Evolutionary conservation across 2,329 filamentous ascomycete genomes (phyloP), one percentile per base, ranked within the genome.

Genomic region (Neurospora sp.): DNA sequence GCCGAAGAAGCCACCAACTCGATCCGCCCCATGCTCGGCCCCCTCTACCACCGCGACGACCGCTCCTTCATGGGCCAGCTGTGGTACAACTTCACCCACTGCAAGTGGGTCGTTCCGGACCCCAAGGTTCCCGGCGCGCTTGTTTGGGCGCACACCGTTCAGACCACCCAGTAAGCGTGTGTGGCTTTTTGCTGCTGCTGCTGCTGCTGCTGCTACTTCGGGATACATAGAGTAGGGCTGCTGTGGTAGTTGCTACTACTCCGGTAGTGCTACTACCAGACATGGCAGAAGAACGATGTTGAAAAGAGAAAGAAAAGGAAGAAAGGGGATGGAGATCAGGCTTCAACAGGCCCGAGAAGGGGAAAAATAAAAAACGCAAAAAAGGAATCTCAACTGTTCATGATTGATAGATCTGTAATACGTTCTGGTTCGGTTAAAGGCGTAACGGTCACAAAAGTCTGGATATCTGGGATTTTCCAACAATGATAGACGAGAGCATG

Each of bases 1-100:
- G 86, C 86, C 28, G 83, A 85, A 71, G 84, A 87, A 76, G 86
- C 86, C n/a, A 87, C 86, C 10, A 80, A 83, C 70, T 84, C 86
- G 43, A 86, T 89, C 76, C 82, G 81, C 75, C 82, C 83, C 10
- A 78, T 89, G n/a, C 82, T 89, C 19, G 86, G 86, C 8, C 80
- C 84, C 38, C 80, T 84, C 69, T 89, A 89, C 78, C 81, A 81
- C 75, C 76, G 78, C 9, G 84, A 85, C 67, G 76, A 80, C 13
- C 75, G 79, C 67, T 80, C 79, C 33, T 85, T 85, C 76, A 73
- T 84, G 69, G 80, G 80, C 67, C 80, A 81, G 69, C 78, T 85
- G 66, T 84, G 82, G 82, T 76, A 76, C 13, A 82, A 80, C 17
- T 85, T 84, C 75, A 82, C 78, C 52, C 79, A 78, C 67, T 83